A percentile compares a stretch with the other conserved stretches of the same genome.
Evolutionary conservation across 2,329 filamentous ascomycete species (phyloP).

Genomic region (Rutstroemia sp.): DNA sequence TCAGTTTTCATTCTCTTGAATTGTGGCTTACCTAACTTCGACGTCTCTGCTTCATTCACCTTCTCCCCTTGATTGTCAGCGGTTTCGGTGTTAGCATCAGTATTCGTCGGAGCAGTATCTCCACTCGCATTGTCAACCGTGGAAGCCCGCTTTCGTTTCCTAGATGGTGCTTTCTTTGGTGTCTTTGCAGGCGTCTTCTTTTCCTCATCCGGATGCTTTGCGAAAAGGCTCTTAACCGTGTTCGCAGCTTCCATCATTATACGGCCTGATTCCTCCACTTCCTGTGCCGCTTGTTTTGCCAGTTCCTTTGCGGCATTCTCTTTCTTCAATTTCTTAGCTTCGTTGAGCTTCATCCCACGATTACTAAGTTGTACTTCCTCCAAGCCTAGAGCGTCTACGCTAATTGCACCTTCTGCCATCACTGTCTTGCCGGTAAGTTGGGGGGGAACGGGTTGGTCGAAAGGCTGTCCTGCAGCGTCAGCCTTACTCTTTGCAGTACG

Average conservation of each 20-base stretch:
- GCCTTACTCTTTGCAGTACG: slow-evolving; percentile 55
- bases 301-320: slow-evolving; percentile 66
- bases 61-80: slow-evolving; percentile 10
- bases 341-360: slow-evolving; percentile 70
- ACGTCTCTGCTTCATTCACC: slow-evolving; percentile 11
- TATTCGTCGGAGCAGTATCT: slow-evolving; percentile 2
- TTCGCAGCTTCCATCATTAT: slow-evolving; percentile 44
- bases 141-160: slow-evolving; percentile 28
- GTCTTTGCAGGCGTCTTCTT: slow-evolving; percentile 16
- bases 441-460: slow-evolving; percentile 38
- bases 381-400: slow-evolving; percentile 40
- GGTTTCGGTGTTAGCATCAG: slow-evolving; percentile 19
- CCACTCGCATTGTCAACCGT: slow-evolving; percentile 6
- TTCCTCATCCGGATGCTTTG: slow-evolving; percentile 14
- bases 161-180: slow-evolving; percentile 18
- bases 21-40: slow-evolving; percentile 31
- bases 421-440: slow-evolving; percentile 33
- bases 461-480: slow-evolving; percentile 55
- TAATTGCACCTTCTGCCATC: slow-evolving; percentile 53
- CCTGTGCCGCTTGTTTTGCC: slow-evolving; percentile 53
- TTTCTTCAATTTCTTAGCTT: slow-evolving; percentile 69
- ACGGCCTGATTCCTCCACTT: slow-evolving; percentile 50
- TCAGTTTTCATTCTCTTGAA: slow-evolving; percentile 49
- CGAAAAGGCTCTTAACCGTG: slow-evolving; percentile 36
- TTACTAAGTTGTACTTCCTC: slow-evolving; percentile 61